Conservation (phyloP, 148 eudicot species). For the Rhododendron mucronatum region DNA sequence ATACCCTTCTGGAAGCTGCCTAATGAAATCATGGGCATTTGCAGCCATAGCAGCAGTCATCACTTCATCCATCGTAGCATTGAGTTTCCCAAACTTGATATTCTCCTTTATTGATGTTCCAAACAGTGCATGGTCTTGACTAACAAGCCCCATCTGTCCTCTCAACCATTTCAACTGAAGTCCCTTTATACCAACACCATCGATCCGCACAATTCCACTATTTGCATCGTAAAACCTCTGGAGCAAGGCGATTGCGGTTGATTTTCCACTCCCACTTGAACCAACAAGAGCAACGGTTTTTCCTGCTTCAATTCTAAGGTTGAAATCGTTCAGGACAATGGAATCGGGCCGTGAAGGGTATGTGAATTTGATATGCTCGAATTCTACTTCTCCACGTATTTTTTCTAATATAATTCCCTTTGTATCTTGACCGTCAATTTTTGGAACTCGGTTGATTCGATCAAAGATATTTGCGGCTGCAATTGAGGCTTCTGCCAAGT, state of each 20-base stretch:
- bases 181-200: conserved; percentile 67
- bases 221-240: conserved; percentile 78
- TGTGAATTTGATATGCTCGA: conserved; percentile 48
- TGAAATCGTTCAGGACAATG: conserved; percentile 58
- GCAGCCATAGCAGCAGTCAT: conserved; percentile 81
- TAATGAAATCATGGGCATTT: conserved; percentile 82
- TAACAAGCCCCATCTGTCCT: conserved; percentile 80
- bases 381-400: conserved; percentile 66
- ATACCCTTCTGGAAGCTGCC: conserved; percentile 84
- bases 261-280: conserved; percentile 93
- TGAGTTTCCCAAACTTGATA: conserved; percentile 77
- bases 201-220: conserved; percentile 55
- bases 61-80: conserved; percentile 83
- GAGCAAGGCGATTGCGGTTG: conserved; percentile 74
- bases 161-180: conserved; percentile 82
- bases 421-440: conserved; percentile 50
- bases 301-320: conserved; percentile 64
- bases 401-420: conserved; percentile 44
- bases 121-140: conserved; percentile 93
- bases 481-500: conserved; percentile 87
- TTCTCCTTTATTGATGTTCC: conserved; percentile 80
- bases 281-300: conserved; percentile 83
- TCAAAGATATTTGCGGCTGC: conserved; percentile 70
- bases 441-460: conserved; percentile 60
- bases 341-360: conserved; percentile 78